Evolutionary conservation across 495 filamentous ascomycete genomes (phyloP), one percentile per base, ranked within the genome.

Genomic region (Talaromyces nanjingensis): DNA sequence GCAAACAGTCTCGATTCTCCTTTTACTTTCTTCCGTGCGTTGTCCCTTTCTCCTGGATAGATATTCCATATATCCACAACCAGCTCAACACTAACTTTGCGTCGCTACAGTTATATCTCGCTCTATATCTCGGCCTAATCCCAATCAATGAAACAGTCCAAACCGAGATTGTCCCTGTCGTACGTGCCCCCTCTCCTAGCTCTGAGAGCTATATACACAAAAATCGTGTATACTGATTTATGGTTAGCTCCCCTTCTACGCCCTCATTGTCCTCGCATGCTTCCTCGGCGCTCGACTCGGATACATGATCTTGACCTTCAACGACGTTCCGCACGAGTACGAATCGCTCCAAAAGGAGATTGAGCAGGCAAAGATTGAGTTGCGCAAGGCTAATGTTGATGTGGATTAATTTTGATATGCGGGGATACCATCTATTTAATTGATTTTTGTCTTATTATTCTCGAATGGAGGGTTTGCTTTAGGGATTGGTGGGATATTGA

Each of bases 261-360:
- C 84, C 29, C 79, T 98, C 66, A 92, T 98, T 66, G 87, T 88
- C 58, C 94, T 98, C 75, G 94, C 92, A 76, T 89, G 93, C 53
- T 97, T 92, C 78, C 87, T 98, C 6, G 87, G 98, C 60, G 91
- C 89, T 80, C 91, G 91, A 66, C 85, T 98, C 29, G 94, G 94
- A 59, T 86, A 86, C 80, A 93, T 93, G 45, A 90, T 98, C 67
- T 81, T 96, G 68, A 97, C 92, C 42, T 98, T 98, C 83, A 92
- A 96, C 78, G 91, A 98, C 77, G 92, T 94, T 12, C 93, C 96
- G 59, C 86, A 90, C 66, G 94, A 94, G 63, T 89, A 97, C 74
- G 83, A 87, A 68, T 93, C 97, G 77, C 77, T 98, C 66, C 90
- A 96, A 81, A 86, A 81, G 72, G 78, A 84, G 68, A 82, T 84